These are phyloP conservation scores for Venturia pyrina DNA, from an alignment of 2,329 filamentous ascomycete species.

Conservation along the genomic window DNA sequence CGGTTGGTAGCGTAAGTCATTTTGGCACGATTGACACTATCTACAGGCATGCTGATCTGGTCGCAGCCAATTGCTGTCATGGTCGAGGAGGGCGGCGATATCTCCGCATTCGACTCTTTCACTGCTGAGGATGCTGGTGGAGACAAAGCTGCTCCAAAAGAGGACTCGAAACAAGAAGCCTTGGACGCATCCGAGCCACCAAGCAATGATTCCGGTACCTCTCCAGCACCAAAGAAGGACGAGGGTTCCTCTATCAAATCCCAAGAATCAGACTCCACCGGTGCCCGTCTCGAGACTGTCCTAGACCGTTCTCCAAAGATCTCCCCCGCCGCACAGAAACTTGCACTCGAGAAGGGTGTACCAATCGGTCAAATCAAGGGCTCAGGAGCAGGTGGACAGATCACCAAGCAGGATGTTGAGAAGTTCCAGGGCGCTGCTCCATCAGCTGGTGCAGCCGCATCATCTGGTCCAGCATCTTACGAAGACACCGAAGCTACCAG, in stretches of 20 bases:
- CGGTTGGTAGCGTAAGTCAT: constrained; percentile 80
- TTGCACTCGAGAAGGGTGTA: constrained; percentile 78
- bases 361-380: constrained; percentile 73
- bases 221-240: constrained; percentile 36
- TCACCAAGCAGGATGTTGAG: constrained; percentile 89
- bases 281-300: constrained; percentile 69
- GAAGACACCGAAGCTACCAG: constrained; percentile 75
- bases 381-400: constrained; percentile 71
- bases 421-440: constrained; percentile 55
- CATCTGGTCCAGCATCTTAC: constrained; percentile 54
- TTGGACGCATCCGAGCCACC: constrained; percentile 52
- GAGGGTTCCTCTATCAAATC: constrained; percentile 42
- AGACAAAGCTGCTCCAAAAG: constrained; percentile 54
- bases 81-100: constrained; percentile 82
- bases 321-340: constrained; percentile 62
- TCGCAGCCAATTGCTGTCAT: constrained; percentile 85
- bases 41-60: constrained; percentile 10
- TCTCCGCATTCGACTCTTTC: constrained; percentile 82
- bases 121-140: constrained; percentile 83
- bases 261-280: constrained; percentile 62
- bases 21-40: not conserved
- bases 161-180: constrained; percentile 54
- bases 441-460: constrained; percentile 37
- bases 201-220: constrained; percentile 42
- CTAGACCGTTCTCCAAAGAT: constrained; percentile 74